A percentile compares a stretch with the other conserved stretches of the same genome.
phyloP scores from a whole-genome alignment of 345 rosid genomes.

The Citrus glauca region DNA sequence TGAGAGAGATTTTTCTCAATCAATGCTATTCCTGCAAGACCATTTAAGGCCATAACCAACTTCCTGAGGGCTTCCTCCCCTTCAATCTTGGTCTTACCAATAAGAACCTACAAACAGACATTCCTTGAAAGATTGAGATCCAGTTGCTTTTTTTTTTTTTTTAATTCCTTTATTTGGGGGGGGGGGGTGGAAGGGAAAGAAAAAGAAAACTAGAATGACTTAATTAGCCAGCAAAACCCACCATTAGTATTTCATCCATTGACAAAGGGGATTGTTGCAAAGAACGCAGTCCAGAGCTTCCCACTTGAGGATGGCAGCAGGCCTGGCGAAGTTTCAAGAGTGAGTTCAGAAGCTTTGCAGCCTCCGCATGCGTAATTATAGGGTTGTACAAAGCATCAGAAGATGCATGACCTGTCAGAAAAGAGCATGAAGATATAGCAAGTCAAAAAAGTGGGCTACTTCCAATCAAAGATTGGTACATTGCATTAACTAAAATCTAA shows the following conservation, averaged over 20 bases:
- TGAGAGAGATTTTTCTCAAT: slow-evolving; percentile 59
- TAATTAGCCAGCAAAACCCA: slow-evolving; percentile 20
- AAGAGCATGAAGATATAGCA: neutral
- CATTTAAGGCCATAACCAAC: slow-evolving; percentile 83
- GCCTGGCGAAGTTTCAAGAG: slow-evolving; percentile 99
- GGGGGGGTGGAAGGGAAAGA: too few species aligned
- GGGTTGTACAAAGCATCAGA: slow-evolving; percentile 40
- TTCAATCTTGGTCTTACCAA: slow-evolving; percentile 83
- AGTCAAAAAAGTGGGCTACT: neutral
- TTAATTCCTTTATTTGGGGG: too few species aligned
- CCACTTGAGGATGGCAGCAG: slow-evolving; percentile 99
- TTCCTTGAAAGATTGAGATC: slow-evolving; percentile 18
- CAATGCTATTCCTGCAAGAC: slow-evolving; percentile 87
- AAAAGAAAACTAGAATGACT: neutral
- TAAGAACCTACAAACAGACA: slow-evolving; percentile 61
- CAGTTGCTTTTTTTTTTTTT: neutral
- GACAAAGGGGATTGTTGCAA: slow-evolving; percentile 93
- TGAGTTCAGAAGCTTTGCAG: slow-evolving; percentile 81
- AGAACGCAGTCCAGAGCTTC: slow-evolving; percentile 90
- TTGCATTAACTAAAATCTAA: slow-evolving; percentile 14
- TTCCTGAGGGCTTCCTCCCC: slow-evolving; percentile 94
- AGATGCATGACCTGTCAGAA: slow-evolving; percentile 42
- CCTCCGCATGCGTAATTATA: slow-evolving; percentile 72
- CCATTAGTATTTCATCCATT: slow-evolving; percentile 92
- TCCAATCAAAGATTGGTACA: neutral